phyloP scores from a whole-genome alignment of 164 flowering plant species.

The Chimonanthus praecox region DNA sequence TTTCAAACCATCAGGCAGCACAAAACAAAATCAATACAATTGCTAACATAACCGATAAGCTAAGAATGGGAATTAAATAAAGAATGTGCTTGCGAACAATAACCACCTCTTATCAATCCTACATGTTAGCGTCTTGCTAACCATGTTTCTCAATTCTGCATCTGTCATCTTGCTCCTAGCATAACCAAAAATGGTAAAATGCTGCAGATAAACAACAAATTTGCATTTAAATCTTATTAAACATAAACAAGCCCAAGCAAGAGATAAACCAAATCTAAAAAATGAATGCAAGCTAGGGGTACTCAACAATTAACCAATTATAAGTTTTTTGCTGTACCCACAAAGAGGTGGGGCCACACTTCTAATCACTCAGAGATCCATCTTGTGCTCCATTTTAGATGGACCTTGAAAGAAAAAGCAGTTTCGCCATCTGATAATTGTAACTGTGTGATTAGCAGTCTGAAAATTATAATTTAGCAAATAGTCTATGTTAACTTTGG shows the following conservation, averaged over 20 bases:
- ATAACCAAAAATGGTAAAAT: conserved; percentile 84
- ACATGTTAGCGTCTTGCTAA: conserved; percentile 90
- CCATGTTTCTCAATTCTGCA: conserved; percentile 78
- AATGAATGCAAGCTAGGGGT: not conserved
- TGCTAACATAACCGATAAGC: not conserved
- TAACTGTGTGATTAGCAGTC: not conserved
- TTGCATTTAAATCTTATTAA: not conserved
- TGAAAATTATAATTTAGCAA: not conserved
- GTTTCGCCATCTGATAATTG: not conserved
- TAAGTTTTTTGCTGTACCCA: not conserved
- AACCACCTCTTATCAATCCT: conserved; percentile 80
- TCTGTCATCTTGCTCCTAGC: conserved; percentile 97
- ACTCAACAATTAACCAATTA: not conserved
- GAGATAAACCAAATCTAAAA: not conserved
- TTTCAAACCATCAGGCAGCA: not conserved
- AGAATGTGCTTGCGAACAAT: not conserved
- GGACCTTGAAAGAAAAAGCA: not conserved
- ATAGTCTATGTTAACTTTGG: not conserved
- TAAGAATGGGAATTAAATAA: not conserved
- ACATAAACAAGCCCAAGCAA: not conserved
- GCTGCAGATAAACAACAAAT: conserved; percentile 36
- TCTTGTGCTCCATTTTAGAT: not conserved
- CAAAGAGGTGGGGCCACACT: not conserved
- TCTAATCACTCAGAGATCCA: not conserved
- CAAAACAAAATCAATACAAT: too few relatives aligned